Base-by-base conservation (phyloP, 2,329 filamentous ascomycete genomes). In the Lecanicillium sp. region DNA sequence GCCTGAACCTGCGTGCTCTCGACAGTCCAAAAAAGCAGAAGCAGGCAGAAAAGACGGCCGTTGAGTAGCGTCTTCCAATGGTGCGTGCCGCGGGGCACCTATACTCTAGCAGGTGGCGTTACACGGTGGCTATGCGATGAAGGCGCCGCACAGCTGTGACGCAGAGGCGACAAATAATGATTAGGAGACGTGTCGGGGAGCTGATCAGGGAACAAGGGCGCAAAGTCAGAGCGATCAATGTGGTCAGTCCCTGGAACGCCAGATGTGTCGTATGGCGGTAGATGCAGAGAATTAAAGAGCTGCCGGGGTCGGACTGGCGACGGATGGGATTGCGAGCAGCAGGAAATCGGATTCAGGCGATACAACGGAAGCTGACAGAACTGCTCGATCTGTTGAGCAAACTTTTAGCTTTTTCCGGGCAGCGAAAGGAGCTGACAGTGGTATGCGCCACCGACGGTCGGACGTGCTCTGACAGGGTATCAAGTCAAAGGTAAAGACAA, bases 91-190 rank as follows among this genome's bases (percentile, higher is more conserved):
- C 43, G 19, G 43, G 43, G 33, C 44, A 32, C 24, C 39, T 20
- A n/a, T 27, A n/a, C 20, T 26, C 7, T 20, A 37, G 36, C n/a
- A 19, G 23, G 44, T 47, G 44, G 44, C 44, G 44, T 47, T 40
- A 20, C 30, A 39, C 14, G 26, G 44, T 47, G 44, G 44, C 44
- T 47, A 47, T 40, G 44, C 36, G 44, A 37, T n/a, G n/a, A 47
- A 40, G 24, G n/a, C n/a, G 21, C 36, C 36, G 44, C 44, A 10
- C 35, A 33, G 36, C 26, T 24, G 44, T 39, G 26, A 32, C 14
- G 35, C 11, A 24, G n/a, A n/a, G n/a, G n/a, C n/a, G n/a, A n/a
- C n/a, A n/a, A n/a, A n/a, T n/a, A 32, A 32, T 8, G 11, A 10
- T 8, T 5, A n/a, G 17, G 26, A 26, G 29, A 33, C 2, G 24